A percentile compares a stretch with the other conserved stretches of the same genome.
These are phyloP conservation scores for Bremia lactucae DNA, from an alignment of 352 stramenopile genomes.

Conservation along the genomic window DNA sequence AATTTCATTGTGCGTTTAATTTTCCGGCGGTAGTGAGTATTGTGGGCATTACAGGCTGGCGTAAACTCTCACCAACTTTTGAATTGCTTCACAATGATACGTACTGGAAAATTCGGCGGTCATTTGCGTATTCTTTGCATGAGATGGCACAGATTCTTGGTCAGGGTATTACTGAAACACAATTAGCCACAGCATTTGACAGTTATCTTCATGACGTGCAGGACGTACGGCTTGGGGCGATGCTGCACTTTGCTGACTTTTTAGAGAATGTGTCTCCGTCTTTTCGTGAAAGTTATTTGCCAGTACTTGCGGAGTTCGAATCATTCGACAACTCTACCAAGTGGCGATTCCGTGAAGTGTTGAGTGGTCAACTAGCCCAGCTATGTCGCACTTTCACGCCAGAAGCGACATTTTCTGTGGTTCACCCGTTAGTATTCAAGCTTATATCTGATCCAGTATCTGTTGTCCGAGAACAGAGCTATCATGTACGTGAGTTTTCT, in stretches of 20 bases:
- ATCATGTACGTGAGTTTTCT: conserved; percentile 23
- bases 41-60: conserved; percentile 56
- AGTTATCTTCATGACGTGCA: conserved; percentile 74
- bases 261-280: conserved; percentile 54
- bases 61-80: conserved; percentile 72
- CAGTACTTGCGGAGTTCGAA: conserved; percentile 59
- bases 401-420: conserved; percentile 59
- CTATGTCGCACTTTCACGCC: conserved; percentile 63
- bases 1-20: conserved; percentile 87
- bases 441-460: conserved; percentile 67
- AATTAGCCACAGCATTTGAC: conserved; percentile 76
- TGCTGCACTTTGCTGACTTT: conserved; percentile 83
- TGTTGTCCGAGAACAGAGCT: conserved; percentile 61
- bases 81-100: conserved; percentile 63
- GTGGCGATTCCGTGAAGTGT: conserved; percentile 69
- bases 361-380: conserved; percentile 65
- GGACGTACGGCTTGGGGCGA: conserved; percentile 72
- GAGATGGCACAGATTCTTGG: conserved; percentile 79
- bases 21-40: conserved; percentile 86
- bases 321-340: conserved; percentile 66
- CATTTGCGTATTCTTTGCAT: conserved; percentile 88
- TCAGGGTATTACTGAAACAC: conserved; percentile 60
- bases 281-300: conserved; percentile 71
- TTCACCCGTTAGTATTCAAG: conserved; percentile 68
- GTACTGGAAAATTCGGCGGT: conserved; percentile 86